Base-by-base conservation (phyloP, 2,329 filamentous ascomycete species). In the Colletotrichum ledebouriae region DNA sequence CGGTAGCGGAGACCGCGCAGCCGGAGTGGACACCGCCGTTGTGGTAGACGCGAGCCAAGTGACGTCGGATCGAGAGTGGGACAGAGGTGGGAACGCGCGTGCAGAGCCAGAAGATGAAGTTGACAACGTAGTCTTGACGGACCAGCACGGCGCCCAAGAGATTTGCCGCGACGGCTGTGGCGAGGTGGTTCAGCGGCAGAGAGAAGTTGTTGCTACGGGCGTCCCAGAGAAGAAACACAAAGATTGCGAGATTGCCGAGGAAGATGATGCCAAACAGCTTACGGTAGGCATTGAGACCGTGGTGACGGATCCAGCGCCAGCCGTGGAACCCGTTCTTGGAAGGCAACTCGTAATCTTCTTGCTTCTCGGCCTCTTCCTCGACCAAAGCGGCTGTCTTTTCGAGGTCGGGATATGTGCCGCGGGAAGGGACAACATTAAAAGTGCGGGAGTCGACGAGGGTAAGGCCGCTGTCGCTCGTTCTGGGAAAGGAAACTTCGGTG, bases 181-280 rank as follows among this genome's bases (percentile, higher is more conserved):
- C 78, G 4, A 85, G 73, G 78, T 78, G 80, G 68, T 82, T 72
- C 6, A 76, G 67, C 53, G 75, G 73, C 39, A 78, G 69, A 22
- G 74, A 73, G 50, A 79, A 71, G 57, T 60, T 60, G 22, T 6
- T 41, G n/a, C 60, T 37, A 13, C 67, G 70, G 44, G 53, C 61
- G 5, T 68, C 72, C 59, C 78, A 72, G 22, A 85, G 73, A 59
- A 86, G 76, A 61, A 78, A 76, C 71, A 81, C 73, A 59, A 86
- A 78, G 37, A 84, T 85, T 44, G 79, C 79, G 47, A 84, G 71
- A 71, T 89, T 89, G 70, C 79, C 74, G 39, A 87, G 69, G 70
- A 85, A 82, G 33, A 87, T 78, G 13, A 87, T 57, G 58, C 84
- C 83, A 75, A 89, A 89, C 5, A 89, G 82, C 9, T 84, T 82